Evolutionary conservation across 352 stramenopile genomes (phyloP).

Genomic region (Phytopythium oedochilum): DNA sequence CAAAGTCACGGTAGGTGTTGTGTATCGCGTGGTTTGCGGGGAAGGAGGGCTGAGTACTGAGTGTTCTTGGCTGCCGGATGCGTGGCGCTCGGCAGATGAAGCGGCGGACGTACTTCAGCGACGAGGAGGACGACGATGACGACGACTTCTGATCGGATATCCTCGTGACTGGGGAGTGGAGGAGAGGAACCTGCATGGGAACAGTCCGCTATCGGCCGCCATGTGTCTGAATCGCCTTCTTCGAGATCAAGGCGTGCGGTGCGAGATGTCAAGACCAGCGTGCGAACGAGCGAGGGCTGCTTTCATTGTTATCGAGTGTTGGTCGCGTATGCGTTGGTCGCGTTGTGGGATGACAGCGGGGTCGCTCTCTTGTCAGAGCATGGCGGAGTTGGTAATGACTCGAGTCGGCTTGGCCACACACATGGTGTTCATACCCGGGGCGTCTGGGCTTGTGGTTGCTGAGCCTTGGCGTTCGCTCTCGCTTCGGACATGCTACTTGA

Average conservation of each 20-base stretch:
- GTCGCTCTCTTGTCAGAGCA: too few species aligned
- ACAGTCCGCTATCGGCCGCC: background rate
- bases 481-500: too few species aligned
- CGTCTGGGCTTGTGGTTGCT: background rate
- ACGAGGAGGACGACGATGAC: slow-evolving; percentile 84
- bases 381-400: too few species aligned
- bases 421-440: background rate
- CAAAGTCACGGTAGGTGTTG: slow-evolving; percentile 73
- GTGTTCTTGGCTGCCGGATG: background rate
- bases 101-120: slow-evolving; percentile 84
- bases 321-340: too few species aligned
- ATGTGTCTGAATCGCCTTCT: background rate
- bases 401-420: too few species aligned
- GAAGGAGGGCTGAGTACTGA: background rate
- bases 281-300: too few species aligned
- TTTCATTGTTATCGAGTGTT: too few species aligned
- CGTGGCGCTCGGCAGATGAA: slow-evolving; percentile 62
- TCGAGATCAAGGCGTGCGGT: too few species aligned
- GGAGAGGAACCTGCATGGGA: background rate
- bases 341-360: too few species aligned
- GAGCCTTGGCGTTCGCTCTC: background rate
- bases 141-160: slow-evolving; percentile 37
- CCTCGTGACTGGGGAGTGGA: background rate
- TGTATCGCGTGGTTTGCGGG: background rate
- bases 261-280: too few species aligned